Percentiles rank a stretch among this genome's conserved stretches.
Evolutionary conservation across 2,329 filamentous ascomycete genomes (phyloP).

Genomic region (Fonsecaea erecta): DNA sequence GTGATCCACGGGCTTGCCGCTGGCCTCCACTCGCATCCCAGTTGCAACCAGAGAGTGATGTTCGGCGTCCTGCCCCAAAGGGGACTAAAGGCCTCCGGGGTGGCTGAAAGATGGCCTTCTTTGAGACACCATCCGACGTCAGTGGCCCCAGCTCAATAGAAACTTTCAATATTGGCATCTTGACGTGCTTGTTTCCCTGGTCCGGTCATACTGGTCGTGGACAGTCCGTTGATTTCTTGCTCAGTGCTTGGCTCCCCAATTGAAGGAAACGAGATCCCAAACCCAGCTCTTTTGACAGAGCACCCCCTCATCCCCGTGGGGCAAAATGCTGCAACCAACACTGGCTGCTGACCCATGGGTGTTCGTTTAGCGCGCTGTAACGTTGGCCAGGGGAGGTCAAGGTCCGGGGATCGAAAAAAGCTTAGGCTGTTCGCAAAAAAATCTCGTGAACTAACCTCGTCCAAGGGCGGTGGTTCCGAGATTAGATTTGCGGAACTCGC

Average conservation of each 20-base stretch:
- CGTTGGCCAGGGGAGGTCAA: constrained; percentile 16
- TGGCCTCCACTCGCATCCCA: not conserved
- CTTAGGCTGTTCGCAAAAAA: not conserved
- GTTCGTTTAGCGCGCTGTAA: constrained; percentile 18
- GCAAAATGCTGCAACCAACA: constrained; percentile 12
- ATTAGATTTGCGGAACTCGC: constrained; percentile 20
- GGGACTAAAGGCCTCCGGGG: constrained; percentile 1
- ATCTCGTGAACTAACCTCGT: not conserved
- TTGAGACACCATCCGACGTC: not conserved
- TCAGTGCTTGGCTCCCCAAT: constrained; percentile 7
- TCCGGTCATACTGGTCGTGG: not conserved
- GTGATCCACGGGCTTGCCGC: constrained; percentile 5
- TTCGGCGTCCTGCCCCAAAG: constrained; percentile 16
- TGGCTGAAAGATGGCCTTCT: constrained; percentile 10
- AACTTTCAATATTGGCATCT: constrained; percentile 6
- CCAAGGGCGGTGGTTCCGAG: constrained; percentile 10
- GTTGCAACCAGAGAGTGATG: constrained; percentile 10
- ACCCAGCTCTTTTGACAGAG: not conserved
- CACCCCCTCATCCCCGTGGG: constrained; percentile 16
- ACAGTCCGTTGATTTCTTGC: constrained; percentile 1
- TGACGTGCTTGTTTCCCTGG: not conserved
- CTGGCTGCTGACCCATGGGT: not conserved
- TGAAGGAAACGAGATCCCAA: not conserved
- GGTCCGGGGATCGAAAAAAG: constrained; percentile 4
- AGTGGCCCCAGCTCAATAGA: not conserved